A percentile compares a stretch with the other conserved stretches of the same genome.
Conservation (phyloP, 2,329 filamentous ascomycete species). For the Gnomoniopsis smithogilvyi region DNA sequence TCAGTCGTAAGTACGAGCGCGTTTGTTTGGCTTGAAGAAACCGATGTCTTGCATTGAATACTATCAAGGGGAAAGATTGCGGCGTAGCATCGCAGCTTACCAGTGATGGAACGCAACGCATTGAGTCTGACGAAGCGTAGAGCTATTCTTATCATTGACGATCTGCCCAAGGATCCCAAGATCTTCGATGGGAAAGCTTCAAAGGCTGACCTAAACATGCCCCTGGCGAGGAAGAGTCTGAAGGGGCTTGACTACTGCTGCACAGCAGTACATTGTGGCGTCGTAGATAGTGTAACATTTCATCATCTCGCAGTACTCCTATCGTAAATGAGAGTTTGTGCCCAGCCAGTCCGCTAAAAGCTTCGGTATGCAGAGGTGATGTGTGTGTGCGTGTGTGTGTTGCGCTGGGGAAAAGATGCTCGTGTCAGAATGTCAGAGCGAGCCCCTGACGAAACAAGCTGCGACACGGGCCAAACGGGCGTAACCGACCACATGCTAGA, state of each 20-base stretch:
- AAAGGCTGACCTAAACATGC: not conserved
- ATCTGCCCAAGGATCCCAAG: not conserved
- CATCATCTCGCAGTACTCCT: not conserved
- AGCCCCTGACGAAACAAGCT: constrained; percentile 36
- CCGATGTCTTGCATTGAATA: not conserved
- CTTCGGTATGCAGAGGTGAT: not conserved
- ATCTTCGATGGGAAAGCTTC: not conserved
- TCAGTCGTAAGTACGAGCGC: no score
- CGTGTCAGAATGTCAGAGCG: constrained; percentile 26
- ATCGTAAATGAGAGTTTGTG: not conserved
- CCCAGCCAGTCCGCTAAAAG: not conserved
- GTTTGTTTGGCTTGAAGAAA: not conserved
- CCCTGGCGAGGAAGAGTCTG: not conserved
- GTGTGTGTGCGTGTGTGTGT: no score
- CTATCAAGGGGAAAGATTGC: not conserved
- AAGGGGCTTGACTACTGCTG: not conserved
- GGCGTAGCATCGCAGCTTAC: not conserved
- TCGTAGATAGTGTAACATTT: not conserved
- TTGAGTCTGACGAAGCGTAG: not conserved
- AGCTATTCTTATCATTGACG: not conserved
- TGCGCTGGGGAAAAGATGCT: not conserved
- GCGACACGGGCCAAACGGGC: constrained; percentile 25
- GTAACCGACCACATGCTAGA: constrained; percentile 13
- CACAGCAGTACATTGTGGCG: not conserved
- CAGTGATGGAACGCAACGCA: no score